Evolutionary conservation across 257 asterid genomes (phyloP).

Genomic region (Mentha longifolia): DNA sequence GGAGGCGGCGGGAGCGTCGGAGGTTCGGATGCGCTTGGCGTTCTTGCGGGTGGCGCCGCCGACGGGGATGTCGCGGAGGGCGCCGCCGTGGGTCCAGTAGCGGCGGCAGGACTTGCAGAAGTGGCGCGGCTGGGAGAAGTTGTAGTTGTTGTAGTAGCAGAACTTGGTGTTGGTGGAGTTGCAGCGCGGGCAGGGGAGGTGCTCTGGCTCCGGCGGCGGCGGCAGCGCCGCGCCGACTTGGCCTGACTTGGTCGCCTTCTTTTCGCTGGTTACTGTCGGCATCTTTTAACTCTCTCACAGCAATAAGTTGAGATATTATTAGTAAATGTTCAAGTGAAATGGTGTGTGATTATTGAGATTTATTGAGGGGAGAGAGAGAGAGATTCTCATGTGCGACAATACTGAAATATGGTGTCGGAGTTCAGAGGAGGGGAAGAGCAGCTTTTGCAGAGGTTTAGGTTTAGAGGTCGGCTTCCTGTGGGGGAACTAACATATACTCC

Average conservation of each 20-base stretch:
- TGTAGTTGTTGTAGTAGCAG: slow-evolving; percentile 91
- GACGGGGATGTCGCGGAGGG: slow-evolving; percentile 87
- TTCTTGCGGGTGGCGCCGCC: slow-evolving; percentile 94
- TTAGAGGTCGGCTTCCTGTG: slow-evolving; percentile 4
- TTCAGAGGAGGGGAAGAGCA: slow-evolving; percentile 47
- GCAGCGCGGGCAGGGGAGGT: slow-evolving; percentile 91
- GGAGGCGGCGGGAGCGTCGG: slow-evolving; percentile 9
- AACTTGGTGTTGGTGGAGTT: slow-evolving; percentile 43
- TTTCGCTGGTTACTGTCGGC: slow-evolving; percentile 55
- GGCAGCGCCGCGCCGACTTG: slow-evolving; percentile 45
- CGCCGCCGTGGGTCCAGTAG: slow-evolving; percentile 97
- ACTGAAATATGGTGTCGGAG: slow-evolving; percentile 49
- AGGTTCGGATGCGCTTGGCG: slow-evolving; percentile 81
- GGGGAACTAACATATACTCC: not conserved
- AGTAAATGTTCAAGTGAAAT: not conserved
- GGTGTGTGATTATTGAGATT: slow-evolving; percentile 13
- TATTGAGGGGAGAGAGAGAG: slow-evolving; percentile 31
- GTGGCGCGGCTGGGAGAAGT: slow-evolving; percentile 91
- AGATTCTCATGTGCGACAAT: no score
- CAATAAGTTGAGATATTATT: no score
- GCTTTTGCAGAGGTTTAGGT: slow-evolving; percentile 63
- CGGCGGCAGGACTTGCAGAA: slow-evolving; percentile 96
- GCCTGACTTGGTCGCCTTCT: slow-evolving; percentile 38
- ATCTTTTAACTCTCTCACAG: slow-evolving; percentile 28
- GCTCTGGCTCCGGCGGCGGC: slow-evolving; percentile 82